These are phyloP conservation scores for Lactarius psammicola DNA, from an alignment of 768 basidiomycete genomes.

Conservation along the genomic window DNA sequence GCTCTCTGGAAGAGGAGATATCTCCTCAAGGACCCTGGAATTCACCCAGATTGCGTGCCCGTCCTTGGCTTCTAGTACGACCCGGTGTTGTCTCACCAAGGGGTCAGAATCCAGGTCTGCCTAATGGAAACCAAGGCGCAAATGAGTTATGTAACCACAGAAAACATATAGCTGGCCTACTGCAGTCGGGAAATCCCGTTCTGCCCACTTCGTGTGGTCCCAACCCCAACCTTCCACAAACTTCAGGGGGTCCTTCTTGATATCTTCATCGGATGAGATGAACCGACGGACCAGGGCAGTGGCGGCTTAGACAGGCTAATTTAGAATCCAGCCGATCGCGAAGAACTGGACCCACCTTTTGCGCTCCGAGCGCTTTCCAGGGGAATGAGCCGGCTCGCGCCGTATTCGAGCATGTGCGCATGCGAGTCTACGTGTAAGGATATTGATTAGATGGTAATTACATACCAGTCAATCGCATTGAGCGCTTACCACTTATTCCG, in stretches of 20 bases:
- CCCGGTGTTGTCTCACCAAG: constrained; percentile 62
- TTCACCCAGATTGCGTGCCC: constrained; percentile 90
- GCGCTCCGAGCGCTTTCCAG: constrained; percentile 61
- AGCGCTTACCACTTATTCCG: constrained; percentile 62
- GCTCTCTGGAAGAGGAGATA: constrained; percentile 59
- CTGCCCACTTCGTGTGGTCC: constrained; percentile 82
- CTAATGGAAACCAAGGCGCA: constrained; percentile 38
- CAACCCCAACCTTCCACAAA: constrained; percentile 84
- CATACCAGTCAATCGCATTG: constrained; percentile 7
- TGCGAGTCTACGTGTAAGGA: constrained; percentile 60
- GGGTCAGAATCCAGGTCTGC: constrained; percentile 70
- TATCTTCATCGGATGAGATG: constrained; percentile 56
- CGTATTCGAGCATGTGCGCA: constrained; percentile 76
- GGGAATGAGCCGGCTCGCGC: constrained; percentile 60
- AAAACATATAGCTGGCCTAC: constrained; percentile 42
- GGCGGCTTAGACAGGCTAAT: constrained; percentile 46
- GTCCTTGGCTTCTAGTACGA: constrained; percentile 82
- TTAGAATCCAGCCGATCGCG: constrained; percentile 8
- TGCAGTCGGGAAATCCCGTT: constrained; percentile 60
- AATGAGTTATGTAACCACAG: not conserved
- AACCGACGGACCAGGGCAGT: constrained; percentile 59
- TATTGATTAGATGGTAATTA: constrained; percentile 26
- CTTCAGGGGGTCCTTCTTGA: constrained; percentile 53
- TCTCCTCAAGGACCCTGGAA: constrained; percentile 51
- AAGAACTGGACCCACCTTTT: constrained; percentile 42